Evolutionary conservation across 306 rosid genomes (phyloP).

Genomic region (Vachellia collinsii): DNA sequence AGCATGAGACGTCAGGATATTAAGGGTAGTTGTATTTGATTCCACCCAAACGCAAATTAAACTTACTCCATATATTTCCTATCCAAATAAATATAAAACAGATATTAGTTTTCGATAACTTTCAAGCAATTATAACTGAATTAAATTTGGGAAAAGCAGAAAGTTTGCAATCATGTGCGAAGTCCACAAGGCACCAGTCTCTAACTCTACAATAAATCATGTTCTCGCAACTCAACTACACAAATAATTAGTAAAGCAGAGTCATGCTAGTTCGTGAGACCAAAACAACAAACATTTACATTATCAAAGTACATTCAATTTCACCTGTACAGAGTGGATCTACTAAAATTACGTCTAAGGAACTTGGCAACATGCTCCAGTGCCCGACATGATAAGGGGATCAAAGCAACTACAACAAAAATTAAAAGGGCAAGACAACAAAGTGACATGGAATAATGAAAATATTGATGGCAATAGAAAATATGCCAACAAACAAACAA

Average conservation of each 20-base stretch:
- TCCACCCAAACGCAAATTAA: conserved; percentile 96
- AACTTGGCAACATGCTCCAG: too few relatives aligned
- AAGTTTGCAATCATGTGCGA: too few relatives aligned
- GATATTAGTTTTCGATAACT: not conserved
- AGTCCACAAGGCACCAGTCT: too few relatives aligned
- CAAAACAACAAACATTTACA: not conserved
- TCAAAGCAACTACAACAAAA: too few relatives aligned
- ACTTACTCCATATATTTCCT: conserved; percentile 94
- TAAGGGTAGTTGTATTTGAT: conserved; percentile 77
- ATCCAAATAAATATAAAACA: conserved; percentile 24
- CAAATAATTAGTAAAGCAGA: too few relatives aligned
- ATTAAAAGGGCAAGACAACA: conserved; percentile 17
- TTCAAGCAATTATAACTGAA: too few relatives aligned
- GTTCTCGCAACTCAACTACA: not conserved
- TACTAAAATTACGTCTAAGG: too few relatives aligned
- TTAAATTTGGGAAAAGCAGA: too few relatives aligned
- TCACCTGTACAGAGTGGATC: too few relatives aligned
- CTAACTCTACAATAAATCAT: not conserved
- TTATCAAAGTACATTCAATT: not conserved
- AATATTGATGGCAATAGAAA: too few relatives aligned
- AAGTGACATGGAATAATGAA: conserved; percentile 1
- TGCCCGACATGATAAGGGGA: too few relatives aligned
- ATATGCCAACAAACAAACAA: conserved; percentile 7
- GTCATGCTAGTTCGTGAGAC: too few relatives aligned
- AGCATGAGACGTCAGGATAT: conserved; percentile 76